Evolutionary conservation across 1,139 yeast genomes (phyloP).

Genomic region (Pneumocystis canis): DNA sequence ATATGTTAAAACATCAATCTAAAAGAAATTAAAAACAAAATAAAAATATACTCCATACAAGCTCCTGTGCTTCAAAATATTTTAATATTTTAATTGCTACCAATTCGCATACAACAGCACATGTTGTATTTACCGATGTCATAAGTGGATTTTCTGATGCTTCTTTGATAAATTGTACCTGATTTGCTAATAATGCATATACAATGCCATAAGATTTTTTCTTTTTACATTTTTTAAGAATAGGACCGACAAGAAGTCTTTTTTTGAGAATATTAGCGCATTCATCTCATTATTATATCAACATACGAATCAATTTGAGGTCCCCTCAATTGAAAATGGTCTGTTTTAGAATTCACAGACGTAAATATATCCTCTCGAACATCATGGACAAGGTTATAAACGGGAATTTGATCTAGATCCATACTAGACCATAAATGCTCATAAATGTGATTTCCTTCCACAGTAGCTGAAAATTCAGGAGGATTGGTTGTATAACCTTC

Average conservation of each 20-base stretch:
- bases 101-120: constrained; percentile 42
- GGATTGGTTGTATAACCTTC: not conserved
- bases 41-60: constrained; percentile 15
- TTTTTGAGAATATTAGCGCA: constrained; percentile 16
- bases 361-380: constrained; percentile 25
- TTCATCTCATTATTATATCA: not conserved
- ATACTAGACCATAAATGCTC: not conserved
- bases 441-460: not conserved
- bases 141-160: constrained; percentile 35
- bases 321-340: constrained; percentile 41
- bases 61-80: constrained; percentile 34
- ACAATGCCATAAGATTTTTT: constrained; percentile 23
- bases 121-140: constrained; percentile 37
- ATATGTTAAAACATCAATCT: constrained; percentile 30
- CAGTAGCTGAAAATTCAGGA: not conserved
- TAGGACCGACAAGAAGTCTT: constrained; percentile 37
- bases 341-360: constrained; percentile 35
- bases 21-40: not conserved
- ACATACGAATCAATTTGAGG: constrained; percentile 31
- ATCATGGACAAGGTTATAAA: constrained; percentile 16
- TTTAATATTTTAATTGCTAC: constrained; percentile 39
- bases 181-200: constrained; percentile 27
- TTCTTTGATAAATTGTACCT: constrained; percentile 34
- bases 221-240: constrained; percentile 24
- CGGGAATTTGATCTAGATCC: constrained; percentile 23